Conservation (phyloP, 2,329 filamentous ascomycete species). For the Cladophialophora chaetospira region DNA sequence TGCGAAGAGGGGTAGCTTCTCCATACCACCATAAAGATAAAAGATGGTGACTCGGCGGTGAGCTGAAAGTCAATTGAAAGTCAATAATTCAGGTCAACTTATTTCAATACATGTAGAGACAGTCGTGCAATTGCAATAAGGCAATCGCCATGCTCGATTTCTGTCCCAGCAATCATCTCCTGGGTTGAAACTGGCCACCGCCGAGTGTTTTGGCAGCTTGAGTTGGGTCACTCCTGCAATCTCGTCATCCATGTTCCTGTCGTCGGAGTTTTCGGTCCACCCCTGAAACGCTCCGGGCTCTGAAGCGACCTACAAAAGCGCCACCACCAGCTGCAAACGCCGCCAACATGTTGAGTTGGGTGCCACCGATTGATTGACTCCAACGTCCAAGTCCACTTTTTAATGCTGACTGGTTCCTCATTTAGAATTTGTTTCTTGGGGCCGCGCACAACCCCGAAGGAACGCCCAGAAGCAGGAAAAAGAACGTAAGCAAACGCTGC, state of each 20-base stretch:
- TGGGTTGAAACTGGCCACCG: not conserved
- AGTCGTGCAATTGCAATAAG: no score
- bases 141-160: not conserved
- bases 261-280: constrained; percentile 15
- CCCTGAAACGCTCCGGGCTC: constrained; percentile 22
- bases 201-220: constrained; percentile 2
- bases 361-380: constrained; percentile 4
- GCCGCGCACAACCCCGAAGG: not conserved
- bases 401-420: constrained; percentile 1
- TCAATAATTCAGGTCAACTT: no score
- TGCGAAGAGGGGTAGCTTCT: not conserved
- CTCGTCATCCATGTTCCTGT: constrained; percentile 18
- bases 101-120: no score
- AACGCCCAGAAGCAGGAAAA: no score
- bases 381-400: not conserved
- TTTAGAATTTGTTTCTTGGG: not conserved
- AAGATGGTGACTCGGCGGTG: no score
- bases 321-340: constrained; percentile 2
- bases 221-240: constrained; percentile 19
- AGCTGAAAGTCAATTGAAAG: no score
- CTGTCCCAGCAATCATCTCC: not conserved
- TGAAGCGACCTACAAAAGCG: constrained; percentile 3
- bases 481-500: not conserved
- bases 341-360: not conserved
- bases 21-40: not conserved